Base-by-base conservation (phyloP, 176 grass and related monocot genomes). In the Raddia distichophylla region DNA sequence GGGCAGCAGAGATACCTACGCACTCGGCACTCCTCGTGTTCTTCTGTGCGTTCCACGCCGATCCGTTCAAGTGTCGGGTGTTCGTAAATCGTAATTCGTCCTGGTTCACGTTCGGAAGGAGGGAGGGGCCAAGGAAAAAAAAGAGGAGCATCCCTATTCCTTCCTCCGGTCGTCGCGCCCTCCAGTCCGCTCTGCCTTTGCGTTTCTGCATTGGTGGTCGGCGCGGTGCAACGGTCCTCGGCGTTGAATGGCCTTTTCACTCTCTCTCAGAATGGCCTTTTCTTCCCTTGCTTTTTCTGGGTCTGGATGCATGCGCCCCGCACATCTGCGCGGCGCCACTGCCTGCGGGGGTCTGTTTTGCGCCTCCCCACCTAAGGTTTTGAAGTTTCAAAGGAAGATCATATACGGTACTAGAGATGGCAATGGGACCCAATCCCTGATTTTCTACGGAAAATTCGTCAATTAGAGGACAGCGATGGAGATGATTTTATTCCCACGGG, bases 201-300 rank as follows among this genome's bases (percentile, higher is more conserved):
- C 4, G 35, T 4, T 33, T 40, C 37, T 40, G 37, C 37, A 5
- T 42, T 44, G 54, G 3, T 69, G 78, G 37, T 15, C 64, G 64
- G 18, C 64, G 8, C 7, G 78, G 22, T 1, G 51, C 9, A 10
- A 68, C 63, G 85, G 79, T 77, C 73, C 64, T 37, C 22, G 20
- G 76, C 64, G 55, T 19, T 63, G 64, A 75, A 82, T 34, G 64
- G 10, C 53, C 13, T 82, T 76, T 68, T 42, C 68, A 52, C 60
- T 20, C 5, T n/a, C 5, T 44, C 10, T 55, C 0, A 27, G 27
- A 27, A 27, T 27, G 27, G 27, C 8, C 1, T 32, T 61, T n/a
- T 46, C 2, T 70, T 60, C 44, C 35, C 20, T 51, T 5, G 2
- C 37, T 40, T 40, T 40, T 40, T 40, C 37, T 40, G 37, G 37